Evolutionary conservation across 1,284 basidiomycete genomes (phyloP).

Genomic region (Earliella scabrosa): DNA sequence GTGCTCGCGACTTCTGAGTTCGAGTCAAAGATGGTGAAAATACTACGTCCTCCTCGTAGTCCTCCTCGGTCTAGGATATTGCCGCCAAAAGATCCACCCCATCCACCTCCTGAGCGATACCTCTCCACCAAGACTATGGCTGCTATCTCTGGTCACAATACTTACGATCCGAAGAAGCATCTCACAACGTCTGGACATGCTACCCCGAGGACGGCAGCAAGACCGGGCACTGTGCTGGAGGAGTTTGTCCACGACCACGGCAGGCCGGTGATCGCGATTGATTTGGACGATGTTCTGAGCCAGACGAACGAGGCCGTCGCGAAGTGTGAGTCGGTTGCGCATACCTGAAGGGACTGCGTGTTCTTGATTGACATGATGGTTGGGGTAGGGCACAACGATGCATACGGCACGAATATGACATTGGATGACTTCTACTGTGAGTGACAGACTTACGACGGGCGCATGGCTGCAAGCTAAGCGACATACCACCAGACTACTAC

Average conservation of each 20-base stretch:
- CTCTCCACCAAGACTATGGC: slow-evolving; percentile 1
- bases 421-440: slow-evolving; percentile 69
- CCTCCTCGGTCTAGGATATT: too few species aligned
- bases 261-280: slow-evolving; percentile 64
- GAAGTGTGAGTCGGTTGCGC: slow-evolving; percentile 66
- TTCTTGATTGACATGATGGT: too few species aligned
- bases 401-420: slow-evolving; percentile 56
- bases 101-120: too few species aligned
- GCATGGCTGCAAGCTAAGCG: not conserved
- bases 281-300: slow-evolving; percentile 79
- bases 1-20: slow-evolving; percentile 24
- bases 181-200: slow-evolving; percentile 17
- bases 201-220: slow-evolving; percentile 16
- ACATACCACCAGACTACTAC: slow-evolving; percentile 49
- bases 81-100: too few species aligned
- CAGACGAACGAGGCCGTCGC: slow-evolving; percentile 70
- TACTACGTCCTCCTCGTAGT: too few species aligned
- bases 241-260: slow-evolving; percentile 16
- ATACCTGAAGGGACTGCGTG: too few species aligned
- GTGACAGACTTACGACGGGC: slow-evolving; percentile 23
- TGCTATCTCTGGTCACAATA: slow-evolving; percentile 1
- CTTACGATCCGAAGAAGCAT: slow-evolving; percentile 14
- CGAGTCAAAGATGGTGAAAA: too few species aligned
- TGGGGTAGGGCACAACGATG: slow-evolving; percentile 71
- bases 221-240: slow-evolving; percentile 15